phyloP scores from a whole-genome alignment of 495 filamentous ascomycete species.

The Podospora pseudopauciseta region DNA sequence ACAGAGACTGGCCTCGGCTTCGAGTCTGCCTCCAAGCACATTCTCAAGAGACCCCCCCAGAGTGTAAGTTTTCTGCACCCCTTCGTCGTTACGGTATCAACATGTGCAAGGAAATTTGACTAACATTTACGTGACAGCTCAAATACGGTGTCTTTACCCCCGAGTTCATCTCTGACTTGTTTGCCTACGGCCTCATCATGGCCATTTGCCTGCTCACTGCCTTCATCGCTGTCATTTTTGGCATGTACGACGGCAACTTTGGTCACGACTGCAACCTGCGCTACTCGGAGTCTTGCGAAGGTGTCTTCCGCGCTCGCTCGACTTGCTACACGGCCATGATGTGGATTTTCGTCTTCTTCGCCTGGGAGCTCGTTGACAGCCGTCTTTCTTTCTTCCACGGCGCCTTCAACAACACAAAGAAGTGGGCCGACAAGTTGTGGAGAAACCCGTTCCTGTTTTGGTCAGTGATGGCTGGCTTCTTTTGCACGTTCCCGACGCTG shows the following conservation, averaged over 20 bases:
- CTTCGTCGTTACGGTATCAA: too few relatives aligned
- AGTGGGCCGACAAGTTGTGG: conserved; percentile 60
- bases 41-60: conserved; percentile 69
- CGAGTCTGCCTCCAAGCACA: conserved; percentile 63
- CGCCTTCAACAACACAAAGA: conserved; percentile 49
- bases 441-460: conserved; percentile 72
- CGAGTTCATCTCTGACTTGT: conserved; percentile 68
- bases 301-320: conserved; percentile 70
- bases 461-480: conserved; percentile 62
- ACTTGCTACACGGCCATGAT: conserved; percentile 74
- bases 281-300: conserved; percentile 52
- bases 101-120: not conserved
- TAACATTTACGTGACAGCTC: conserved; percentile 22
- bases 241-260: conserved; percentile 64
- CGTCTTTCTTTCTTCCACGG: conserved; percentile 62
- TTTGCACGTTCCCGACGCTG: conserved; percentile 65
- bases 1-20: conserved; percentile 72
- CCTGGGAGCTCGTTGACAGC: conserved; percentile 72
- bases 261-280: conserved; percentile 62
- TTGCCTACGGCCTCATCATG: conserved; percentile 69
- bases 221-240: conserved; percentile 57
- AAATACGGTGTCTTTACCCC: conserved; percentile 63
- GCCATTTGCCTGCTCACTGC: conserved; percentile 50
- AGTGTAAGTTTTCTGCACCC: conserved; percentile 23
- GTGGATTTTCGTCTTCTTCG: conserved; percentile 66